Evolutionary conservation across 106 monocot genomes (phyloP).

Genomic region (Dendrobium chrysotoxum): DNA sequence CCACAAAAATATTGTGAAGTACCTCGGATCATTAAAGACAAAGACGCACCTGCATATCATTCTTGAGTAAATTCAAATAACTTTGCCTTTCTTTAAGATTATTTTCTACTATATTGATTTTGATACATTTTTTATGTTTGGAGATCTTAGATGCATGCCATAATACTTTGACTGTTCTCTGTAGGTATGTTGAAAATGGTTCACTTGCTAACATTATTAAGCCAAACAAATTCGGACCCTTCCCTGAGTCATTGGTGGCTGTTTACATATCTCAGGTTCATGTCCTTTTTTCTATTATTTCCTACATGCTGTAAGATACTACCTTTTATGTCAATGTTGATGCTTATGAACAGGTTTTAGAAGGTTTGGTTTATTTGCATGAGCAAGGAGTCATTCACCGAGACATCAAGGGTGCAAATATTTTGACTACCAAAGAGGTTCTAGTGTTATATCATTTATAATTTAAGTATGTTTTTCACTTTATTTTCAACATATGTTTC

Average conservation of each 20-base stretch:
- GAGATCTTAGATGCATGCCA: not conserved
- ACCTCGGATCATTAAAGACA: constrained; percentile 96
- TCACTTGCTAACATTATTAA: constrained; percentile 97
- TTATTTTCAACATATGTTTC: not conserved
- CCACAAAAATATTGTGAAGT: constrained; percentile 99
- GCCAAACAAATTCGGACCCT: constrained; percentile 97
- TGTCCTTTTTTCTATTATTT: constrained; percentile 1
- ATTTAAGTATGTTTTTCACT: not conserved
- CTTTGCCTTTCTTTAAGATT: not conserved
- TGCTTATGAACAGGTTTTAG: constrained; percentile 63
- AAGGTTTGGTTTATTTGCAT: constrained; percentile 95
- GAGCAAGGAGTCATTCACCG: constrained; percentile 99
- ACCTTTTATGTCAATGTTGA: not conserved
- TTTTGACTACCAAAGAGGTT: constrained; percentile 98
- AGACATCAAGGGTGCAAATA: constrained; percentile 99
- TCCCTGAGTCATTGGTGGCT: constrained; percentile 89
- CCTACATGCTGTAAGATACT: not conserved
- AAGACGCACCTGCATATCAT: constrained; percentile 96
- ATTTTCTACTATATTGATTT: not conserved
- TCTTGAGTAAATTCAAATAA: constrained; percentile 60
- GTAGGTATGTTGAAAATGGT: constrained; percentile 97
- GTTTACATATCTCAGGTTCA: constrained; percentile 89
- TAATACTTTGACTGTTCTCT: constrained; percentile 4
- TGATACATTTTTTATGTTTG: not conserved
- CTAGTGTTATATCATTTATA: not conserved